Evolutionary conservation across 2,329 filamentous ascomycete genomes (phyloP), one percentile per base, ranked within the genome.

Genomic region (Arthrobotrys iridis): DNA sequence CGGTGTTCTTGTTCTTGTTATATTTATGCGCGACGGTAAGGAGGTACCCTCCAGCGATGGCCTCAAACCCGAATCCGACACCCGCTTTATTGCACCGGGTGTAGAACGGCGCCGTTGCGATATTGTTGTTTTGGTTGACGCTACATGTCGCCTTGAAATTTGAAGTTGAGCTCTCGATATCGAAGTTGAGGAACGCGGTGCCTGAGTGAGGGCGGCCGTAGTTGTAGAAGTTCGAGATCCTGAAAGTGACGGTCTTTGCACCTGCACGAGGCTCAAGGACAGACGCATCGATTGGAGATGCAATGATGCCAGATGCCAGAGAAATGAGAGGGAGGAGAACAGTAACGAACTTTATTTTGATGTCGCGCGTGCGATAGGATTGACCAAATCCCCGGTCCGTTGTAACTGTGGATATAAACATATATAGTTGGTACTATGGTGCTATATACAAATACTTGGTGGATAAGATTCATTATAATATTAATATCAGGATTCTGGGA

Each of bases 261-360:
- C n/a, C 33, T 22, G 30, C n/a, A 28, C 41, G 35, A 13, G 30
- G 37, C 26, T 40, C 24, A 10, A 33, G 10, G 8, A 13, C 22
- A 1, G 50, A 37, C 10, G 50, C 13, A 15, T 52, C 3, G n/a
- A 33, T 6, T 64, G 59, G 59, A 41, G 15, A 26, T n/a, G 60
- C 46, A 6, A 10, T 24, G 26, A 65, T 22, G 11, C 13, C 37
- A 3, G 60, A 65, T 11, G 60, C 46, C 4, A 65, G 35, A 11
- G 60, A n/a, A n/a, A 65, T 33, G 35, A 65, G 45, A 24, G 60
- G 46, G 35, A 65, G 60, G 35, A 65, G 7, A 22, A 55, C 10
- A 8, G 45, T n/a, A n/a, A 20, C 20, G n/a, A 55, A 43, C 43
- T 65, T 37, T 46, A 65, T 65, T 15, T 65, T 55, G 46, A 15